Percentiles rank a stretch among this genome's conserved stretches.
These are phyloP conservation scores for Adansonia digitata DNA, from an alignment of 345 rosid species.

Conservation along the genomic window DNA sequence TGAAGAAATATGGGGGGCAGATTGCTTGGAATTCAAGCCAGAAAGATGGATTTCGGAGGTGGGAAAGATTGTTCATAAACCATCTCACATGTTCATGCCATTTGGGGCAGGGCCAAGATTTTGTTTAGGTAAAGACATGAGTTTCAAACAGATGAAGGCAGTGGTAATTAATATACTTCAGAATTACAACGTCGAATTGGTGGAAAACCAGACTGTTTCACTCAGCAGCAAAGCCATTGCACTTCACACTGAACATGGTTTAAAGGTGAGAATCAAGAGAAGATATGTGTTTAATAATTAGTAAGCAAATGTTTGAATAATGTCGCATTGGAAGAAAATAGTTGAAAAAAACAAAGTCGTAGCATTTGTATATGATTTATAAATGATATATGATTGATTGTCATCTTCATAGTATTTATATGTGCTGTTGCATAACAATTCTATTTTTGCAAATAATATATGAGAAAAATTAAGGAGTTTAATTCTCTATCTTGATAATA, in stretches of 20 bases:
- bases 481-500: too few species aligned
- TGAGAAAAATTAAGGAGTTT: too few species aligned
- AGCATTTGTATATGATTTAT: too few species aligned
- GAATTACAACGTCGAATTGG: conserved; percentile 5
- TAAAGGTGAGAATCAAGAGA: neutral
- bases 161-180: neutral
- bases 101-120: conserved; percentile 25
- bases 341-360: neutral
- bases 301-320: neutral
- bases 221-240: neutral
- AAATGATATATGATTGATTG: too few species aligned
- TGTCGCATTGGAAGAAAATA: neutral
- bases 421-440: too few species aligned
- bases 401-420: too few species aligned
- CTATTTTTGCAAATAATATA: too few species aligned
- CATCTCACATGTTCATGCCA: conserved; percentile 17
- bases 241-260: neutral
- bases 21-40: conserved; percentile 25
- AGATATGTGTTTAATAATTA: neutral
- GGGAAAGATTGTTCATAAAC: conserved; percentile 9
- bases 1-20: conserved; percentile 22
- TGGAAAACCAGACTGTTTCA: neutral
- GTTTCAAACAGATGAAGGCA: conserved; percentile 15
- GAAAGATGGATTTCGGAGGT: conserved; percentile 28
- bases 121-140: conserved; percentile 19